Evolutionary conservation across 1,284 basidiomycete genomes (phyloP).

Genomic region (Cerioporus squamosus): DNA sequence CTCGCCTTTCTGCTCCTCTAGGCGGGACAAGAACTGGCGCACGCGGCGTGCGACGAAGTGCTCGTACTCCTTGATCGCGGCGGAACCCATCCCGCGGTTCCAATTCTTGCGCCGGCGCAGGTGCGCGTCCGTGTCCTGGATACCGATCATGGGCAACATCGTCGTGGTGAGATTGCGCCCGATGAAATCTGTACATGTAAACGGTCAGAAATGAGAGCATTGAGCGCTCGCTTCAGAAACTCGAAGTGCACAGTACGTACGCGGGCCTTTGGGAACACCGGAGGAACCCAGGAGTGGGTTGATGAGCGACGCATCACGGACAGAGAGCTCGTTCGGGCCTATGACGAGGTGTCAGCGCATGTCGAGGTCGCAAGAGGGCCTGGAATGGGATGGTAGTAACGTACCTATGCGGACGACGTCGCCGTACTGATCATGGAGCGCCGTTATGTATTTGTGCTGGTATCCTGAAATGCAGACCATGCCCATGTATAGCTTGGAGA

Average conservation of each 20-base stretch:
- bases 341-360: background rate
- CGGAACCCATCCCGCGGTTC: conserved; percentile 25
- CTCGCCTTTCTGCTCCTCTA: conserved; percentile 17
- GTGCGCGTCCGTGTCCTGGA: conserved; percentile 21
- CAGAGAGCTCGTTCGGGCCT: conserved; percentile 35
- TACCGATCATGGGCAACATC: background rate
- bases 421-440: conserved; percentile 34
- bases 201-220: too few relatives aligned
- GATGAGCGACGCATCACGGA: conserved; percentile 21
- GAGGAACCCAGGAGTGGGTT: conserved; percentile 21
- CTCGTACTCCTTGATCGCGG: conserved; percentile 29
- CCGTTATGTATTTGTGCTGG: conserved; percentile 29
- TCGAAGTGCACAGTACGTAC: conserved; percentile 10
- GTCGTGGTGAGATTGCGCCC: background rate
- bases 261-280: conserved; percentile 28
- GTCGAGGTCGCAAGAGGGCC: background rate
- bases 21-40: conserved; percentile 18
- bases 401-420: conserved; percentile 35
- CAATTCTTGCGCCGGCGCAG: conserved; percentile 25
- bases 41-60: conserved; percentile 19
- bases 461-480: conserved; percentile 21
- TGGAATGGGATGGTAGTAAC: background rate
- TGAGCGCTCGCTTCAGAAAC: too few relatives aligned
- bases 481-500: conserved; percentile 32
- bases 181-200: conserved; percentile 17